A percentile compares a stretch with the other conserved stretches of the same genome.
phyloP scores from a whole-genome alignment of 441 rosid genomes.

The Erysimum cheiri region DNA sequence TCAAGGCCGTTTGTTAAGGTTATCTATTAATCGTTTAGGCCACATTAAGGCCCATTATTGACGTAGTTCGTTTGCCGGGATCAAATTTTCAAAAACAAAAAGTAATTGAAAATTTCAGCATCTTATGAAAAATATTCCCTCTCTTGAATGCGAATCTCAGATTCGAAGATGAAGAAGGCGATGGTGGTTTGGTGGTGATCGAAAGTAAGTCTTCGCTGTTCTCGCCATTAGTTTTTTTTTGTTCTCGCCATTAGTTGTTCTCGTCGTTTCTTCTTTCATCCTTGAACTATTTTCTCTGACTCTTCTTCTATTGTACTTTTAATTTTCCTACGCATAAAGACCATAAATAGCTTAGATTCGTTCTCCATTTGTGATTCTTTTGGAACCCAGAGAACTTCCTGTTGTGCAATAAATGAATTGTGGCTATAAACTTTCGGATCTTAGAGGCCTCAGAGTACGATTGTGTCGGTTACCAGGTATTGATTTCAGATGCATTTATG shows the following conservation, averaged over 20 bases:
- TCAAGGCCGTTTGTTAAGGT: too few relatives aligned
- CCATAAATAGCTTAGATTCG: background rate
- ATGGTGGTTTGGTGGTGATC: background rate
- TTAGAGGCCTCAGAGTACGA: background rate
- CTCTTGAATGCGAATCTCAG: constrained; percentile 10
- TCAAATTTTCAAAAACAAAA: background rate
- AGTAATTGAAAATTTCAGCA: background rate
- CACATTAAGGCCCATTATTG: background rate
- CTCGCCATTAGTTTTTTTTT: too few relatives aligned
- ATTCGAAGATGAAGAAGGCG: constrained; percentile 16
- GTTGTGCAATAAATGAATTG: background rate
- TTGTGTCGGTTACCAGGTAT: background rate
- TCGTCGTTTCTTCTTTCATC: background rate
- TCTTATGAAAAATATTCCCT: constrained; percentile 15
- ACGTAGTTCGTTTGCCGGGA: background rate
- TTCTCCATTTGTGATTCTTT: background rate
- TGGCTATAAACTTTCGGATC: background rate
- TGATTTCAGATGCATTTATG: background rate
- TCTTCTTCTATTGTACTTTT: background rate
- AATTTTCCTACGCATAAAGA: background rate
- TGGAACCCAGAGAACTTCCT: background rate
- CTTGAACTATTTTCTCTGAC: background rate
- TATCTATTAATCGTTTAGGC: background rate
- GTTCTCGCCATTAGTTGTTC: background rate
- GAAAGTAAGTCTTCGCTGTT: background rate